Base-by-base conservation (phyloP, 225 moss, liverwort and hornwort species). In the Neckera pumila region DNA sequence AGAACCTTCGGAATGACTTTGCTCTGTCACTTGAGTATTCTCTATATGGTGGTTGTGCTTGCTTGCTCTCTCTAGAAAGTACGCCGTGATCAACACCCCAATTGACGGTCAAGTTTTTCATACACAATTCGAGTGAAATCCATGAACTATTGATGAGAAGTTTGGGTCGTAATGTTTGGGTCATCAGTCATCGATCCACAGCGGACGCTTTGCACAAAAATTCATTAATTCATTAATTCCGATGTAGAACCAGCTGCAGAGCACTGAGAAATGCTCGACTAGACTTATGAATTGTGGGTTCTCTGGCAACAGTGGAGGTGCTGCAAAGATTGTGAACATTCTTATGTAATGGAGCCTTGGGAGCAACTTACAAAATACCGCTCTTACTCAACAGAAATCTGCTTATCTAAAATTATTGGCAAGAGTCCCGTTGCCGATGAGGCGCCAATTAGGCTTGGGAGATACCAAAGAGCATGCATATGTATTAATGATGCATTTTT, bases 401-500 rank as follows among this genome's bases (percentile, higher is more conserved):
- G 23, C 2, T 13, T 69, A 22, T 69, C 13, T 69, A 4, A 23
- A 38, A 38, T 38, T 38, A 12, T 67, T 67, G 4, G 2, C 2
- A 38, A 38, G 3, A 67, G 6, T 21, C n/a, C n/a, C 4, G 4
- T 3, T 19, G 36, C 11, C 21, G 22, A 67, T 69, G 38, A 23
- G 7, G 7, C 4, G 3, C 14, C 25, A 69, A 38, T 12, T 23
- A 40, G 4, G 7, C 4, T 38, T 0, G 2, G 1, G 0, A 69
- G 2, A 69, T 14, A 13, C 14, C 22, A 22, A 67, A 67, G 22
- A 67, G 1, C 22, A 22, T 11, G 7, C 12, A 4, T n/a, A 7
- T n/a, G 17, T 22, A 22, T n/a, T 22, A 69, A 19, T 38, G 8
- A 1, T n/a, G n/a, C n/a, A 38, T 23, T 69, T 69, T 67, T 69